These are phyloP conservation scores for Ascocoryne sarcoides DNA, from an alignment of 2,329 filamentous ascomycete genomes.

Conservation along the genomic window DNA sequence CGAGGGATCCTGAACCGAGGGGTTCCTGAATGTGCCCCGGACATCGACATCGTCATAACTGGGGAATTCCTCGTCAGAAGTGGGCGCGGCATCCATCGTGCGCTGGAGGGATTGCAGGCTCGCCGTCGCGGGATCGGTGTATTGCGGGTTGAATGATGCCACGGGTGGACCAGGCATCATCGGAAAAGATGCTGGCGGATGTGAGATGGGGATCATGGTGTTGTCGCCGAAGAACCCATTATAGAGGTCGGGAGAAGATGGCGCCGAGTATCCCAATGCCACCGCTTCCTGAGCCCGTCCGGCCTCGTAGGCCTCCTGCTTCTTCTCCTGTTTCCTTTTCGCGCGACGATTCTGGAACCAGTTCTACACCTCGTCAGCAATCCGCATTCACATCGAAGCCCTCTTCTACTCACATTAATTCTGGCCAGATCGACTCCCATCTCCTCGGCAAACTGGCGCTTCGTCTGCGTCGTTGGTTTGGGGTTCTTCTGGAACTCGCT, in stretches of 20 bases:
- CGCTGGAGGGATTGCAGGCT: slow-evolving; percentile 24
- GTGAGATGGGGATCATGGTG: slow-evolving; percentile 9
- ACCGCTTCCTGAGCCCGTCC: slow-evolving; percentile 28
- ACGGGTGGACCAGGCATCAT: slow-evolving; percentile 18
- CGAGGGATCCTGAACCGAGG: too few species aligned
- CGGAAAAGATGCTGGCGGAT: slow-evolving; percentile 11
- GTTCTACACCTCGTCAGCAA: slow-evolving; percentile 40
- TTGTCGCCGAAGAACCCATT: slow-evolving; percentile 15
- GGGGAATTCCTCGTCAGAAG: too few species aligned
- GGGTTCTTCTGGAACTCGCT: slow-evolving; percentile 54
- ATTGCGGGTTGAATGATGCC: slow-evolving; percentile 23
- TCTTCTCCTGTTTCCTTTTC: slow-evolving; percentile 44
- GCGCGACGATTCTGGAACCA: slow-evolving; percentile 62
- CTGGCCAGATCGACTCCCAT: slow-evolving; percentile 55
- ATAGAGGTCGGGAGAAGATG: slow-evolving; percentile 22
- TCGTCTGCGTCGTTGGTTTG: slow-evolving; percentile 54
- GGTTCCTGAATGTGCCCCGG: too few species aligned
- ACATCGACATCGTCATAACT: too few species aligned
- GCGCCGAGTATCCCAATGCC: slow-evolving; percentile 21
- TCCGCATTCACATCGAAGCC: slow-evolving; percentile 39
- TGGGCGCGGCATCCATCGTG: too few species aligned
- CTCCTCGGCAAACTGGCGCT: slow-evolving; percentile 50
- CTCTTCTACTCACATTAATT: slow-evolving; percentile 48
- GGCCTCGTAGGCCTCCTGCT: slow-evolving; percentile 42
- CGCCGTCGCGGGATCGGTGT: slow-evolving; percentile 19